These are phyloP conservation scores for Lyophyllum decastes DNA, from an alignment of 768 basidiomycete species.

Conservation along the genomic window DNA sequence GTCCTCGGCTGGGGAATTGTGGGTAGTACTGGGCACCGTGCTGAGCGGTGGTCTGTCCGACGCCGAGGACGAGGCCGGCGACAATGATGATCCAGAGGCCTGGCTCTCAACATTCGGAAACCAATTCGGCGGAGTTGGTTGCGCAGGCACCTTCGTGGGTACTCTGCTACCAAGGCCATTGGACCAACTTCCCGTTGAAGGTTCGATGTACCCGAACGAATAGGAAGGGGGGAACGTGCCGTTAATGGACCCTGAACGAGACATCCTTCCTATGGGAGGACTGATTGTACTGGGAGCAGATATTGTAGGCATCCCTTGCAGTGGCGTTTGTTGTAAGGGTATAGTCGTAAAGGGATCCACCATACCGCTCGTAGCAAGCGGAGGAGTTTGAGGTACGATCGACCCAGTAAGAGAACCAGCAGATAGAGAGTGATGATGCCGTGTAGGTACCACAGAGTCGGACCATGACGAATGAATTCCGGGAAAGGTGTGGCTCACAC, in stretches of 20 bases:
- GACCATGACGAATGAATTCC: conserved; percentile 39
- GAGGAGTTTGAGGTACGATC: conserved; percentile 18
- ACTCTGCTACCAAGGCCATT: conserved; percentile 9
- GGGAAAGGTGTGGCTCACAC: conserved; percentile 27
- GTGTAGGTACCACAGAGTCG: conserved; percentile 35
- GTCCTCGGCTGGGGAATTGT: conserved; percentile 46
- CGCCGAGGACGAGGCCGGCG: conserved; percentile 23
- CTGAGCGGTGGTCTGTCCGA: conserved; percentile 26
- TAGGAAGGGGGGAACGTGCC: conserved; percentile 42
- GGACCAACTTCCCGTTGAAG: conserved; percentile 27
- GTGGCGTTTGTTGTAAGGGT: conserved; percentile 23
- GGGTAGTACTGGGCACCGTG: conserved; percentile 30
- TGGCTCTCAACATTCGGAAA: conserved; percentile 18
- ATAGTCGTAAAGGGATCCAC: conserved; percentile 19
- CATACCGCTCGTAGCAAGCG: conserved; percentile 13
- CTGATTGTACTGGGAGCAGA: conserved; percentile 24
- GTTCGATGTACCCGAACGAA: conserved; percentile 34
- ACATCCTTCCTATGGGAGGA: conserved; percentile 52
- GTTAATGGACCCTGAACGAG: conserved; percentile 58
- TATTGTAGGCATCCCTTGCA: conserved; percentile 11
- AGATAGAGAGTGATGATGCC: conserved; percentile 46
- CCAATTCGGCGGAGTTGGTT: conserved; percentile 15
- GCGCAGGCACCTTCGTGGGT: conserved; percentile 5
- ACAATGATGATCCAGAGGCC: conserved; percentile 18
- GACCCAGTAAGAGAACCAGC: conserved; percentile 33